Conservation (phyloP, 228 moss, liverwort and hornwort species). For the Sphagnum fallax region DNA sequence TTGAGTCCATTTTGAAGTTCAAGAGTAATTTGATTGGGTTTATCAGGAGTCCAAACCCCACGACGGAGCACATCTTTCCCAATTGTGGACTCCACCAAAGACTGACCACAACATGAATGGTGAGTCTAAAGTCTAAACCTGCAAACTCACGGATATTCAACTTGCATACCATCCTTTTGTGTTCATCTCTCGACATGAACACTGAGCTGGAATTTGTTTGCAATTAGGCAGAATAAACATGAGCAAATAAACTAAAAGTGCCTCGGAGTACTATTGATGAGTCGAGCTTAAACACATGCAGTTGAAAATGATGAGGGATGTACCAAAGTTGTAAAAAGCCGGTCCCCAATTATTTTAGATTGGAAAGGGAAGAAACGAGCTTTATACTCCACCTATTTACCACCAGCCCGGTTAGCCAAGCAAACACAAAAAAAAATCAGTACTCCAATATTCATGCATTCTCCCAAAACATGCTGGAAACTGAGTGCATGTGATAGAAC, state of each 20-base stretch:
- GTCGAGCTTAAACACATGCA: no score
- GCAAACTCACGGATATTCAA: no score
- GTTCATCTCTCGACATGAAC: no score
- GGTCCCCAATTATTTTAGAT: constrained; percentile 72
- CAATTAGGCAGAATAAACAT: no score
- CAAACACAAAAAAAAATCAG: not conserved
- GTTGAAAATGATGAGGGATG: constrained; percentile 4
- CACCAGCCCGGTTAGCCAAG: constrained; percentile 28
- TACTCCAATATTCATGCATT: not conserved
- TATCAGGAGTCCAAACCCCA: constrained; percentile 64
- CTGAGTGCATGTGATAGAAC: no score
- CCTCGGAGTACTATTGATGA: no score
- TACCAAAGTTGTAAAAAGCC: constrained; percentile 85
- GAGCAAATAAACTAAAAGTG: no score
- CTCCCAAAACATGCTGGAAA: not conserved
- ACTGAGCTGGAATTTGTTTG: no score
- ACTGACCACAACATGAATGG: constrained; percentile 25
- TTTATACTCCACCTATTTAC: constrained; percentile 78
- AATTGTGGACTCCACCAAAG: constrained; percentile 82
- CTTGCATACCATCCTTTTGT: no score
- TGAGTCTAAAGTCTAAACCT: no score
- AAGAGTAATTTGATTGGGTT: constrained; percentile 73
- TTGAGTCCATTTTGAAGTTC: constrained; percentile 68
- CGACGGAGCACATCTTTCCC: constrained; percentile 68
- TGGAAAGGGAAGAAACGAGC: constrained; percentile 69